Base-by-base conservation (phyloP, 2,329 filamentous ascomycete genomes). In the Xylariaceae sp. region DNA sequence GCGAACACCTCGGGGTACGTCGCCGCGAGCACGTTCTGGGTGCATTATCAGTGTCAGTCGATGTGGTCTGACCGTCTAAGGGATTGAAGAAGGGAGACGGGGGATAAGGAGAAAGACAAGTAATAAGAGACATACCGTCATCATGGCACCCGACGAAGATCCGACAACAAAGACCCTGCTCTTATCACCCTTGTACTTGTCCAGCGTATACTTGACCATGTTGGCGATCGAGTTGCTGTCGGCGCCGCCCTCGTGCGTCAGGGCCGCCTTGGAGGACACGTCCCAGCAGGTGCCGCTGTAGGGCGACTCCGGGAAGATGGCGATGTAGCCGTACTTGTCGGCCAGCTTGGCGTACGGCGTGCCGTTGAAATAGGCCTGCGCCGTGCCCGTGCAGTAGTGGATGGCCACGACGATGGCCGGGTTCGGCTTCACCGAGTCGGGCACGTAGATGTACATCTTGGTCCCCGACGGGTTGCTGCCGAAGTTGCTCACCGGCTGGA, bases 141-240 rank as follows among this genome's bases (percentile, higher is more conserved):
- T 71, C 66, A 73, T 73, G n/a, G 61, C 68, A 1, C 69, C 70
- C 0, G 67, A 70, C 3, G 60, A 66, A 0, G 56, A 57, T 2
- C 77, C 76, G 0, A 71, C 75, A 2, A 71, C 71, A 43, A 70
- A 80, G 2, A 80, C 71, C 38, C 65, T 66, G 44, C 52, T 61
- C 19, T 66, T 50, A 50, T 81, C 70, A 17, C 64, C 74, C 2
- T 62, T 61, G 58, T 79, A 78, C 51, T 66, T 66, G 7, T 54
- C 46, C n/a, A 79, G 55, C 3, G 72, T 64, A 49, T 75, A 78
- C 27, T 59, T 63, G 32, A 79, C 74, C 75, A 81, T 80, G 51
- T 73, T 76, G 16, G 69, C 71, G 40, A 81, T 75, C 0, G 67
- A 65, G 29, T 71, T 69, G 34, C 67, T 73, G 55, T 81, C 72